phyloP scores from a whole-genome alignment of 768 basidiomycete species.

The Mycena galericulata region DNA sequence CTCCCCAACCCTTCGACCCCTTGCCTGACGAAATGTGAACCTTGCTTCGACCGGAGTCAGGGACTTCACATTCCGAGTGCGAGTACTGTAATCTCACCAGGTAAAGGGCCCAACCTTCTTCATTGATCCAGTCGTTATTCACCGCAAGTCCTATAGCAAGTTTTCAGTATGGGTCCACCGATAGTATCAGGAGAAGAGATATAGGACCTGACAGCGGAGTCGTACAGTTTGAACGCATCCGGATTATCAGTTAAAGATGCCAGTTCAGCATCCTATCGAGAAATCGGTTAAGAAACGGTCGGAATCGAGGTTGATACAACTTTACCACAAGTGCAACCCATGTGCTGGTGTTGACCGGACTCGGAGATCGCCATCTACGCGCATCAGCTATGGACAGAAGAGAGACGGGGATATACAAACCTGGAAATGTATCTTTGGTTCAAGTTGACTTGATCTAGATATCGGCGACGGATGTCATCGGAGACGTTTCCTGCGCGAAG shows the following conservation, averaged over 20 bases:
- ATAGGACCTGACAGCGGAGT: slow-evolving; percentile 74
- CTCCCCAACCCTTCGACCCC: slow-evolving; percentile 75
- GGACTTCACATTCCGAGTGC: background rate
- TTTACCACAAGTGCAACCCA: slow-evolving; percentile 77
- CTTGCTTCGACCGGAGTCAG: slow-evolving; percentile 61
- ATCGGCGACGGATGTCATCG: slow-evolving; percentile 50
- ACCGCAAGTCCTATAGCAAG: slow-evolving; percentile 62
- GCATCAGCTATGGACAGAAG: background rate
- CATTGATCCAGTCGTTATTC: slow-evolving; percentile 76
- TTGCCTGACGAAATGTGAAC: slow-evolving; percentile 73
- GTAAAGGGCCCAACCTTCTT: slow-evolving; percentile 76
- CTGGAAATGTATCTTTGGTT: slow-evolving; percentile 74
- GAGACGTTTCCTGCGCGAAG: slow-evolving; percentile 59
- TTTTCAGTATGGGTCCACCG: background rate
- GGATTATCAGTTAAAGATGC: slow-evolving; percentile 67
- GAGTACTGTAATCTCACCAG: slow-evolving; percentile 54
- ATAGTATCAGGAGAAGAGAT: background rate
- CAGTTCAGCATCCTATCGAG: slow-evolving; percentile 73
- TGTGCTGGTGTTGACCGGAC: slow-evolving; percentile 74
- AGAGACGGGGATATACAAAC: slow-evolving; percentile 47
- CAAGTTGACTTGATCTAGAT: slow-evolving; percentile 66
- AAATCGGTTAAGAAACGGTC: background rate
- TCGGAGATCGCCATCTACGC: slow-evolving; percentile 74
- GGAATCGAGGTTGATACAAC: slow-evolving; percentile 34
- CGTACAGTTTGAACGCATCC: slow-evolving; percentile 75